These are phyloP conservation scores for Xylariales sp. DNA, from an alignment of 2,329 filamentous ascomycete species.

Conservation along the genomic window DNA sequence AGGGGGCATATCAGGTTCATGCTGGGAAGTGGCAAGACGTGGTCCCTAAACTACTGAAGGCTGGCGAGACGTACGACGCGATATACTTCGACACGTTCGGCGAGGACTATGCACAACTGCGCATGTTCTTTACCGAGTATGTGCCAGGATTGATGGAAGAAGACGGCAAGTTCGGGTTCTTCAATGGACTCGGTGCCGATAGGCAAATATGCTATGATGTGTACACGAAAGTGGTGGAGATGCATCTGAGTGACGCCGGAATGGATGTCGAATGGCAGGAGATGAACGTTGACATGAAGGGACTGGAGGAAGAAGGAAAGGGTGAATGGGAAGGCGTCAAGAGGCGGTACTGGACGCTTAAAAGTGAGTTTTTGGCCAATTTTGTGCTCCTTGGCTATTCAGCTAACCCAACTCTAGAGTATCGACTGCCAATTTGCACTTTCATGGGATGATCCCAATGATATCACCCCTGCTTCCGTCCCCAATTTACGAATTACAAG, in stretches of 20 bases:
- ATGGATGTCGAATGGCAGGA: slow-evolving; percentile 85
- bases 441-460: slow-evolving; percentile 63
- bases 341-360: slow-evolving; percentile 84
- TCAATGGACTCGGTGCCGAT: slow-evolving; percentile 90
- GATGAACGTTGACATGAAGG: slow-evolving; percentile 64
- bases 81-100: slow-evolving; percentile 99
- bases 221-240: slow-evolving; percentile 85
- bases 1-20: slow-evolving; percentile 69
- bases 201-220: slow-evolving; percentile 93
- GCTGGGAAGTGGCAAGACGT: slow-evolving; percentile 79
- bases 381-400: background rate
- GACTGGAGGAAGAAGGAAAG: slow-evolving; percentile 60
- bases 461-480: too few species aligned
- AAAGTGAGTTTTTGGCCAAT: slow-evolving; percentile 44
- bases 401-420: too few species aligned
- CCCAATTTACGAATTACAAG: too few species aligned
- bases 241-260: slow-evolving; percentile 84
- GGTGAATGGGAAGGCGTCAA: slow-evolving; percentile 86
- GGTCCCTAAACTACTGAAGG: slow-evolving; percentile 60
- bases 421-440: slow-evolving; percentile 68
- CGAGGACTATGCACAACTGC: slow-evolving; percentile 83
- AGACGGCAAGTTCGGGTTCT: slow-evolving; percentile 75
- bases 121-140: slow-evolving; percentile 81
- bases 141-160: slow-evolving; percentile 74
- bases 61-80: slow-evolving; percentile 71